Base-by-base conservation (phyloP, 768 basidiomycete genomes). In the Rhizopogon vinicolor region DNA sequence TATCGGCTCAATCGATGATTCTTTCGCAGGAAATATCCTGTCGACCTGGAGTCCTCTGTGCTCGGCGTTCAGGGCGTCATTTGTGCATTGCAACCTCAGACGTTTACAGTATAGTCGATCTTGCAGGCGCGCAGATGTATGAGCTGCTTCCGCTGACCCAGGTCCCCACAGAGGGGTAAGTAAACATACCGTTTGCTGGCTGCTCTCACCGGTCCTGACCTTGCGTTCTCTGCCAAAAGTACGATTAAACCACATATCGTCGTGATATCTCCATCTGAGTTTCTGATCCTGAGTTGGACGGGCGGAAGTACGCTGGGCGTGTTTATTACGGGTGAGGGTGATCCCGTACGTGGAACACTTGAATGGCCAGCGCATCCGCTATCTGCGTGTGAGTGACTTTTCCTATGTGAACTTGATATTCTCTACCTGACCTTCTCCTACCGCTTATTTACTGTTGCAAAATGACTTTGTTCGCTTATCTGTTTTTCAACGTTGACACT, bases 341-440 rank as follows among this genome's bases (percentile, higher is more conserved):
- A 96, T 68, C 93, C 95, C 5, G 86, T 93, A 7, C 80, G 94
- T 44, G 93, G 93, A 2, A 95, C 94, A 2, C 72, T 97, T 43
- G 82, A 92, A 65, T 97, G 93, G 91, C 78, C 84, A 3, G 80
- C 75, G 49, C 85, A 95, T 74, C 91, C 93, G 0, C 72, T 83
- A 22, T 80, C 85, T 18, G 73, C 93, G 39, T 85, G 92, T 94
- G 63, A 65, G 89, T 81, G 37, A 3, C 7, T 8, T 22, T 3
- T 40, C 19, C 43, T 44, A 25, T 40, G 7, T n/a, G 18, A 8
- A 43, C 22, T 51, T 44, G 31, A 13, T 35, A 44, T 22, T n/a
- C 25, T 31, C 18, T 56, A 41, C n/a, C 54, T 44, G 29, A 39
- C 13, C 25, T 54, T 22, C 37, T 49, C 33, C 22, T 37, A 10